Conservation (phyloP, 495 filamentous ascomycete genomes). For the Trichocladium uniseriatum region DNA sequence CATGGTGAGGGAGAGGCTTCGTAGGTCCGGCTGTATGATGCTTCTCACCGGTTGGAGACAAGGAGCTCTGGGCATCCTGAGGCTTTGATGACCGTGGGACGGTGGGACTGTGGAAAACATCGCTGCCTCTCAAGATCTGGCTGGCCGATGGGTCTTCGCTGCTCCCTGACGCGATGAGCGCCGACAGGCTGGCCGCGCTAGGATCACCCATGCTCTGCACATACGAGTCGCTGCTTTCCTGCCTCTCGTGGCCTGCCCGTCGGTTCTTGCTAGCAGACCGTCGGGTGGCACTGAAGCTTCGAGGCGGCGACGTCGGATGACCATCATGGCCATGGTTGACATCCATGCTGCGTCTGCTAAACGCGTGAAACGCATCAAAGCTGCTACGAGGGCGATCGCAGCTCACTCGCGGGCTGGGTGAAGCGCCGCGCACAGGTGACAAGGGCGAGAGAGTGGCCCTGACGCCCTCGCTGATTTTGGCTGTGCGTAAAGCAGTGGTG, state of each 20-base stretch:
- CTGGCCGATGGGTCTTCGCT: slow-evolving; percentile 79
- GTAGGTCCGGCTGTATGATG: slow-evolving; percentile 13
- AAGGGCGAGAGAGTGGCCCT: slow-evolving; percentile 52
- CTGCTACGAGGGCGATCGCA: slow-evolving; percentile 33
- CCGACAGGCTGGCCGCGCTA: slow-evolving; percentile 48
- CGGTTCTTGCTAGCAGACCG: slow-evolving; percentile 37
- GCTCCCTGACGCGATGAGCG: slow-evolving; percentile 57
- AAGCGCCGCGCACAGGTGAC: slow-evolving; percentile 29
- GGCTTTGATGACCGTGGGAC: slow-evolving; percentile 37
- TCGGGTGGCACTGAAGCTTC: slow-evolving; percentile 51
- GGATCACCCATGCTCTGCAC: slow-evolving; percentile 65
- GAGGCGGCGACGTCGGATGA: slow-evolving; percentile 32
- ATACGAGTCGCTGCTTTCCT: slow-evolving; percentile 68
- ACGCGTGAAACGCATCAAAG: slow-evolving; percentile 34
- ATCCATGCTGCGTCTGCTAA: slow-evolving; percentile 45
- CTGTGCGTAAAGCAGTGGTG: slow-evolving; percentile 26
- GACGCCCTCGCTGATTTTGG: slow-evolving; percentile 52
- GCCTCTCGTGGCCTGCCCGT: slow-evolving; percentile 40
- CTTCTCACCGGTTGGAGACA: neutral
- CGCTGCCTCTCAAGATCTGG: slow-evolving; percentile 77
- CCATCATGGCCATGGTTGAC: slow-evolving; percentile 29
- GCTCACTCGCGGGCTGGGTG: slow-evolving; percentile 37
- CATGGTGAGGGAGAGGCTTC: slow-evolving; percentile 14
- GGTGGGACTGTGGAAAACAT: slow-evolving; percentile 82
- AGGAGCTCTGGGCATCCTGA: slow-evolving; percentile 1